Evolutionary conservation across 2,329 filamentous ascomycete genomes (phyloP), one percentile per base, ranked within the genome.

Genomic region (Hymenoscyphus albidus): DNA sequence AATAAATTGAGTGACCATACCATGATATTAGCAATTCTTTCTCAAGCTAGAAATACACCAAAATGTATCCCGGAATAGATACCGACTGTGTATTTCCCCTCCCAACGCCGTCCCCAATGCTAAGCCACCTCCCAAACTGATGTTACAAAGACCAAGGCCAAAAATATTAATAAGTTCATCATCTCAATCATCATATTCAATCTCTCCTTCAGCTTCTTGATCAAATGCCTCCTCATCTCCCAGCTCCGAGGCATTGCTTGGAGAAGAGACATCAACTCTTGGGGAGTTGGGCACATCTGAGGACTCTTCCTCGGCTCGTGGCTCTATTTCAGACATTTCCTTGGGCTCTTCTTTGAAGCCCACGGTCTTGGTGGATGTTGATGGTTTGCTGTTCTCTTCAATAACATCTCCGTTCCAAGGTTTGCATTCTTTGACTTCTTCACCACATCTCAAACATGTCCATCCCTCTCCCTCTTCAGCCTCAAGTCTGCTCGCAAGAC

Each of bases 401-500:
- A 97, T 77, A 18, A 98, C 90, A 77, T 97, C 95, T 31, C 95
- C 95, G 71, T 83, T 87, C 95, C 95, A 99, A 0, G 95, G 92
- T 75, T 87, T 88, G 77, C 94, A 98, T 75, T 93, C 88, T 74
- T 89, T 92, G 59, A 96, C 87, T 22, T 89, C 76, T 73, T 92
- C 90, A 18, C 93, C 93, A 74, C 95, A 99, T 22, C 95, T 85
- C 58, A 99, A 80, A 78, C 95, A 99, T 12, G 87, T 85, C 92
- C 93, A 97, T 2, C 94, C 94, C 74, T 97, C 92, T 39, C 94
- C 95, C 75, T 97, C 94, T 77, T 98, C 94, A 5, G 89, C 87
- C 77, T 97, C 94, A 55, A 99, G 83, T 65, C 91, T 87, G 64
- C 93, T 92, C 2, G 93, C 92, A n/a, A 98, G 78, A 74, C 95